A percentile compares a stretch with the other conserved stretches of the same genome.
Evolutionary conservation across 208 protist genomes (phyloP).

Genomic region (Acanthamoeba sp.): DNA sequence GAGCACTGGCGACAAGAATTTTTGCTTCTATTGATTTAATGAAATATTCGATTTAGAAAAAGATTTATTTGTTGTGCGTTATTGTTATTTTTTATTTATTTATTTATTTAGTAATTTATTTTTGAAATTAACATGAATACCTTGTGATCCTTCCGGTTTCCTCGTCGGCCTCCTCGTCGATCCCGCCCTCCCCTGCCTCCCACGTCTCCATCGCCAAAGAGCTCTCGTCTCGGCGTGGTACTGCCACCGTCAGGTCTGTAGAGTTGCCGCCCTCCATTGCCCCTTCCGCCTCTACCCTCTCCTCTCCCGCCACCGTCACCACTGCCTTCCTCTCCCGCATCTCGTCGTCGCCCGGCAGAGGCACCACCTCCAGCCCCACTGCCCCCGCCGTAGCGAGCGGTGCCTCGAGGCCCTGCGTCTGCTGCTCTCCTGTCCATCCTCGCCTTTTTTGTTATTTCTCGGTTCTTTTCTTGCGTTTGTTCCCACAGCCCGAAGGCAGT

Average conservation of each 20-base stretch:
- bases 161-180: neutral
- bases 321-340: neutral
- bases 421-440: slow-evolving; percentile 19
- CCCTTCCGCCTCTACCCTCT: neutral
- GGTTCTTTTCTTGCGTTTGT: neutral
- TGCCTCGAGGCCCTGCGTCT: neutral
- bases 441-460: neutral
- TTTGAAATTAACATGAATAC: neutral
- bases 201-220: neutral
- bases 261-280: neutral
- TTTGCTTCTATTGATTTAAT: too few relatives aligned
- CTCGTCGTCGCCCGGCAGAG: neutral
- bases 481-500: too few relatives aligned
- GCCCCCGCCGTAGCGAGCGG: neutral
- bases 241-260: neutral
- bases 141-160: neutral
- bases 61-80: too few relatives aligned
- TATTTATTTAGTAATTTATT: too few relatives aligned
- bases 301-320: neutral
- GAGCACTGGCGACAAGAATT: neutral
- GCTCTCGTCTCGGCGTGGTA: neutral
- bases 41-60: too few relatives aligned
- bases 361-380: neutral
- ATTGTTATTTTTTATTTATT: too few relatives aligned
- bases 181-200: neutral